Base-by-base conservation (phyloP, 2,329 filamentous ascomycete species). In the Coleophoma eucalyptorum region DNA sequence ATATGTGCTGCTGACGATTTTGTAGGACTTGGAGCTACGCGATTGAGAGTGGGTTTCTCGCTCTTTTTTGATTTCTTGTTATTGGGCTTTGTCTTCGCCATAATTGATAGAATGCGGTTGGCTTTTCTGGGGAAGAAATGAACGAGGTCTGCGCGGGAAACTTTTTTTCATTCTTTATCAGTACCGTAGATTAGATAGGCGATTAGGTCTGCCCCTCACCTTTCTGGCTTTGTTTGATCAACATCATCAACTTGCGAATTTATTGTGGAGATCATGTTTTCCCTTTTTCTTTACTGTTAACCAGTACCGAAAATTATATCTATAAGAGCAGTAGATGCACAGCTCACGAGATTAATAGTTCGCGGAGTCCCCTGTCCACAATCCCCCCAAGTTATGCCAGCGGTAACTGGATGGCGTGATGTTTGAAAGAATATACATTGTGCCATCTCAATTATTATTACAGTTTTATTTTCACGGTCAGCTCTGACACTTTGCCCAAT, bases 1-100 rank as follows among this genome's bases (percentile, higher is more conserved):
- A 45, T 42, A 43, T 62, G 52, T 50, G 61, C 55, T 54, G 59
- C 54, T 32, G 57, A 52, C 8, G 50, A 21, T 50, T 62, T 63
- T 16, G 58, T 58, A 18, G 58, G 52, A 42, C 48, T 61, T 46
- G 54, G 50, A 34, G 58, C 55, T 6, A 57, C 55, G 15, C 58
- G 60, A 47, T 65, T 62, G 32, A 65, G 55, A 38, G 49, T 35
- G 16, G 57, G 54, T 45, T 63, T 66, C 21, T 62, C 59, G 40
- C 56, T 55, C 50, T 62, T 63, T 38, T 57, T 62, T 8, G 56
- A 47, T 42, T 64, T 65, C 52, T 64, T 64, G 16, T 62, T 58
- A 11, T 50, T 59, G 18, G 65, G 64, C 49, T 66, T 66, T 12
- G 61, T 65, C 55, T 67, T 67, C 33, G 64, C 65, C 65, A 67